Evolutionary conservation across 2,329 filamentous ascomycete species (phyloP).

Genomic region (Cadophora gregata): DNA sequence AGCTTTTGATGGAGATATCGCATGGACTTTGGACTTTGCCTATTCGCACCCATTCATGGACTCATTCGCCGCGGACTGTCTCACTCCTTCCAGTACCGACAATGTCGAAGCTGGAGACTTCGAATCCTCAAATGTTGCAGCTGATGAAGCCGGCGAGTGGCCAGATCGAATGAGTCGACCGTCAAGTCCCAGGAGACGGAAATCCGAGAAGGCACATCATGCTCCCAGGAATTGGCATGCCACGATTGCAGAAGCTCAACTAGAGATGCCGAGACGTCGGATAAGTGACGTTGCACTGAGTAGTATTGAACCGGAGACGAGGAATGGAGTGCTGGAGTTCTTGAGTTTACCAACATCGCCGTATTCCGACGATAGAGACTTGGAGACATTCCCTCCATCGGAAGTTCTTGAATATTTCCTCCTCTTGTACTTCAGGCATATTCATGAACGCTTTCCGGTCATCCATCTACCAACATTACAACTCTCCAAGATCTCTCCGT

Average conservation of each 20-base stretch:
- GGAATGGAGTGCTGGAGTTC: background rate
- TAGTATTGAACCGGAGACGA: background rate
- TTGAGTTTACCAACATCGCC: background rate
- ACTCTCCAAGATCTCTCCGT: background rate
- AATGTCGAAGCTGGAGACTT: background rate
- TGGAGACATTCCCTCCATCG: background rate
- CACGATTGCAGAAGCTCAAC: background rate
- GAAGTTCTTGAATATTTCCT: background rate
- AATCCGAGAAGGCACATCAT: background rate
- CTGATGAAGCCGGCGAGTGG: conserved; percentile 7
- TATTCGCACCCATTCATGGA: conserved; percentile 2
- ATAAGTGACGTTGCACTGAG: conserved; percentile 1
- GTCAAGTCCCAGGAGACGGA: background rate
- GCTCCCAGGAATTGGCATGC: background rate
- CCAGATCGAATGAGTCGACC: conserved; percentile 11
- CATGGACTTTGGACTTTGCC: conserved; percentile 5
- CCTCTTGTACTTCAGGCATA: background rate
- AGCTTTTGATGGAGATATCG: conserved; percentile 13
- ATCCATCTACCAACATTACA: conserved; percentile 5
- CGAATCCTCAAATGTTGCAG: background rate
- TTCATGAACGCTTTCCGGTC: background rate
- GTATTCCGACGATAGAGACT: background rate
- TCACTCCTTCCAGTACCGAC: background rate
- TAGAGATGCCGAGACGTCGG: background rate
- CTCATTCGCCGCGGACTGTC: background rate